Evolutionary conservation across 1,139 yeast species (phyloP).

Genomic region (Candida sojae): DNA sequence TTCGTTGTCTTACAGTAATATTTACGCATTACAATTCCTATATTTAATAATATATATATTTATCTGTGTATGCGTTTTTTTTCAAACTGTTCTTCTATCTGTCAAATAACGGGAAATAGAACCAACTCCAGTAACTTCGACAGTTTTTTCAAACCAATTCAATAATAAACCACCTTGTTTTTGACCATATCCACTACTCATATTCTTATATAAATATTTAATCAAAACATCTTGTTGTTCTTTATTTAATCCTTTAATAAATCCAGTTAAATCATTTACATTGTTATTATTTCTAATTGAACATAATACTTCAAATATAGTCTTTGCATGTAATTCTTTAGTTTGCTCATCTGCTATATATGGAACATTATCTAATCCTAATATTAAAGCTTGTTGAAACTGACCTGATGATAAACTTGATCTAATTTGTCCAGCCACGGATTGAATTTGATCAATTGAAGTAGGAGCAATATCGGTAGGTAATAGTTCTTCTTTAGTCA

Average conservation of each 20-base stretch:
- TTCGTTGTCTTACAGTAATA: not conserved
- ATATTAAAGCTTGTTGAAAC: slow-evolving; percentile 61
- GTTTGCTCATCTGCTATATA: slow-evolving; percentile 69
- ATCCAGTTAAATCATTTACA: slow-evolving; percentile 57
- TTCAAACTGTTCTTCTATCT: slow-evolving; percentile 72
- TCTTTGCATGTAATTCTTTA: slow-evolving; percentile 49
- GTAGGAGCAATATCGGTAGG: slow-evolving; percentile 52
- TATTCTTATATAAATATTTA: slow-evolving; percentile 84
- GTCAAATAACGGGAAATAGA: slow-evolving; percentile 84
- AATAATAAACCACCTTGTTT: slow-evolving; percentile 85
- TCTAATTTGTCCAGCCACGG: slow-evolving; percentile 60
- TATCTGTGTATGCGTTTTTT: not conserved
- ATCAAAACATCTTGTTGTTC: slow-evolving; percentile 78
- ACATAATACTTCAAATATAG: slow-evolving; percentile 74
- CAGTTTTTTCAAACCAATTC: slow-evolving; percentile 90
- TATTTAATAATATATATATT: not conserved
- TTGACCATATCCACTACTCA: slow-evolving; percentile 76
- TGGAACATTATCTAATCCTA: slow-evolving; percentile 74
- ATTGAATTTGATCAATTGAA: slow-evolving; percentile 54
- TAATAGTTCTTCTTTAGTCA: slow-evolving; percentile 62
- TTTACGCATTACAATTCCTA: not conserved
- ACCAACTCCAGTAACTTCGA: slow-evolving; percentile 83
- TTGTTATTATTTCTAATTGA: slow-evolving; percentile 64
- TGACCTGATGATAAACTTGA: slow-evolving; percentile 71
- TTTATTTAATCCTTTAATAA: slow-evolving; percentile 58